Base-by-base conservation (phyloP, 495 filamentous ascomycete species). In the Lepidopterella palustris region DNA sequence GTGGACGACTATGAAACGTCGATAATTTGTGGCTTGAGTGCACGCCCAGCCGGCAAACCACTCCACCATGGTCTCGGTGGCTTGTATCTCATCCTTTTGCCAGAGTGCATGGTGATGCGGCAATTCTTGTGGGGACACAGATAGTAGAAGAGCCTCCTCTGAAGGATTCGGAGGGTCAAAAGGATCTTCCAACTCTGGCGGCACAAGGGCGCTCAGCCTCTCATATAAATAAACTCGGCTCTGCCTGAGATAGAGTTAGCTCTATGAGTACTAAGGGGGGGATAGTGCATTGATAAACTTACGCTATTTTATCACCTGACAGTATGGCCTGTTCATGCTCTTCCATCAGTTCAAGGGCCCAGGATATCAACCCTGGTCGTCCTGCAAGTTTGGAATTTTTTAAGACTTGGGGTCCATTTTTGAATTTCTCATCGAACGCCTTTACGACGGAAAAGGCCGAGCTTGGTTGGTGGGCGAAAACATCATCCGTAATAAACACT, bases 401-500 rank as follows among this genome's bases (percentile, higher is more conserved):
- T 1, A 24, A 27, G 20, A 21, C 47, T 6, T 50, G 21, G 6
- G 47, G 47, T 25, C 23, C 21, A 27, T 24, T 50, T 15, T 26
- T 25, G 6, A 50, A 50, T 25, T 27, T 25, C 11, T 26, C 9
- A 18, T 26, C 25, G 48, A 68, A 63, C 2, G 39, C 23, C 11
- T 59, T 11, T 8, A 68, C 39, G 27, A 68, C 55, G n/a, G 32
- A 42, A 23, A 66, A 39, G 3, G 65, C 67, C 29, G 62, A 32
- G n/a, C 18, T 11, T 6, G 64, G 64, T 20, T 62, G 15, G 27
- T 61, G 24, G 23, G 15, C 53, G 39, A 67, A 70, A 0, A 70
- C 64, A n/a, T 64, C 58, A 47, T 67, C 61, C 5, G 67, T 67
- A 27, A 70, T 68, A 42, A 58, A 70, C 26, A 67, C 60, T 40